These are phyloP conservation scores for Colletotrichum agaves DNA, from an alignment of 2,329 filamentous ascomycete genomes.

Conservation along the genomic window DNA sequence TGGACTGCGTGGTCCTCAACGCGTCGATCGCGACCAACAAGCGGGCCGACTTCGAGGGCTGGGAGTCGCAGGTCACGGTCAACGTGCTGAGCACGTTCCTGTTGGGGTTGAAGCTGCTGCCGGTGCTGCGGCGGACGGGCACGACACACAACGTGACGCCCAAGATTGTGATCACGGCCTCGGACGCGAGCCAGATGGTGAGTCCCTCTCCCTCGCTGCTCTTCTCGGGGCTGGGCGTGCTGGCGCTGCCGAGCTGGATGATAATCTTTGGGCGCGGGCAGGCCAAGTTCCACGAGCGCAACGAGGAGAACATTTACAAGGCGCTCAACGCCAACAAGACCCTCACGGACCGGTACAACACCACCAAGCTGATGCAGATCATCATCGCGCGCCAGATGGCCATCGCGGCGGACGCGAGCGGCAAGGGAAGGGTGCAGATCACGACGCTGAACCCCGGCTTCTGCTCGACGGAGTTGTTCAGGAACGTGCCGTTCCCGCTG, in stretches of 20 bases:
- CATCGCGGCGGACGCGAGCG: constrained; percentile 43
- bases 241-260: background rate
- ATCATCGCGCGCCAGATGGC: constrained; percentile 49
- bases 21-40: constrained; percentile 44
- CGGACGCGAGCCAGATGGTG: constrained; percentile 48
- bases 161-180: constrained; percentile 52
- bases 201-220: constrained; percentile 9
- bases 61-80: constrained; percentile 55
- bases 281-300: constrained; percentile 48
- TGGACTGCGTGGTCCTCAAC: constrained; percentile 52
- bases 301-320: constrained; percentile 46
- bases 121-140: constrained; percentile 51
- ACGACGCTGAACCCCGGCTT: constrained; percentile 54
- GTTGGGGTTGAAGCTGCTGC: constrained; percentile 55
- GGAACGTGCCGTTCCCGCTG: constrained; percentile 45
- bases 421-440: constrained; percentile 48
- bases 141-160: constrained; percentile 47
- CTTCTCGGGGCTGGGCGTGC: background rate
- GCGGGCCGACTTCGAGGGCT: constrained; percentile 47
- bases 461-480: constrained; percentile 54
- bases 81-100: constrained; percentile 60
- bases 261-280: constrained; percentile 26
- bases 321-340: constrained; percentile 44
- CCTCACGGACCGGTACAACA: constrained; percentile 49
- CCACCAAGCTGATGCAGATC: constrained; percentile 49